Conservation (phyloP, 2,329 filamentous ascomycete species). For the Hymenoscyphus repandus region DNA sequence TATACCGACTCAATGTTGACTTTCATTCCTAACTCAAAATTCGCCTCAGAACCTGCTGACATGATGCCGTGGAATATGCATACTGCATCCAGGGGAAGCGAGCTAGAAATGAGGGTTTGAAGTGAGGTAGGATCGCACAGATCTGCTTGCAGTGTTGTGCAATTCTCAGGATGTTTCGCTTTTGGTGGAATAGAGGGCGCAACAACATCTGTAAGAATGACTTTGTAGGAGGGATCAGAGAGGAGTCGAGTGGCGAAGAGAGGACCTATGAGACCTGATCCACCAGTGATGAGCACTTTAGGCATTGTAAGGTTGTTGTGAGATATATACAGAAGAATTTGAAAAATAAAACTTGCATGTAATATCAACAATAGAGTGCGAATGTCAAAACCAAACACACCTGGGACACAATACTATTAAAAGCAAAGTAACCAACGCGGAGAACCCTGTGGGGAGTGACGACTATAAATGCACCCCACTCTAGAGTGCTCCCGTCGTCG, state of each 20-base stretch:
- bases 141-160: slow-evolving; percentile 28
- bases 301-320: slow-evolving; percentile 11
- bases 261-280: slow-evolving; percentile 60
- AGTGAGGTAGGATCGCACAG: slow-evolving; percentile 32
- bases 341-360: not conserved
- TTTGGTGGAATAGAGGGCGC: slow-evolving; percentile 45
- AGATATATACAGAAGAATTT: not conserved
- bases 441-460: no score
- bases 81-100: slow-evolving; percentile 40
- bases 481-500: not conserved
- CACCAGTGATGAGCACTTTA: slow-evolving; percentile 57
- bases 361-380: not conserved
- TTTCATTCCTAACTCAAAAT: slow-evolving; percentile 47
- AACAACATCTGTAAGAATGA: slow-evolving; percentile 53
- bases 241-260: slow-evolving; percentile 52
- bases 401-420: not conserved
- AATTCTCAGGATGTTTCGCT: slow-evolving; percentile 22
- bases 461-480: not conserved
- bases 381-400: no score
- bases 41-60: slow-evolving; percentile 56
- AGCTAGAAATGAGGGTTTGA: slow-evolving; percentile 26
- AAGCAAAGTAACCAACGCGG: no score
- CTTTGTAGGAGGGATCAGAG: slow-evolving; percentile 37
- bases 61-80: slow-evolving; percentile 62
- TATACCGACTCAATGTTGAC: slow-evolving; percentile 56